A percentile compares a stretch with the other conserved stretches of the same genome.
Conservation (phyloP, 2,329 filamentous ascomycete species). For the Westerdykella aurantiaca region DNA sequence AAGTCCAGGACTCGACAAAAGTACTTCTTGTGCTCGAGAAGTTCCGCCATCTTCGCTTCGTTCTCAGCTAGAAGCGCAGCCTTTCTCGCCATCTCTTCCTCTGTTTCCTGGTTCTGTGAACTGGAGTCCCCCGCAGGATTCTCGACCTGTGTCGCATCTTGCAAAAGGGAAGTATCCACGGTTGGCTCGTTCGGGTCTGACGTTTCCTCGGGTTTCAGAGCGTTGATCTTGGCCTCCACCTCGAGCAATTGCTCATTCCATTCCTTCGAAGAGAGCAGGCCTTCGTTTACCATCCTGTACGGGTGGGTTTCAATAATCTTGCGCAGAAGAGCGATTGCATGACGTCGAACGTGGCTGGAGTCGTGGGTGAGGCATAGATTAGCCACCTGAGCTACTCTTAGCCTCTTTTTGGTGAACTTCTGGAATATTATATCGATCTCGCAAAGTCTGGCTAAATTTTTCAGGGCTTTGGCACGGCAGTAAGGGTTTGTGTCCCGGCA, state of each 20-base stretch:
- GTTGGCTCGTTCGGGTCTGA: slow-evolving; percentile 62
- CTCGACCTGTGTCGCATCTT: slow-evolving; percentile 80
- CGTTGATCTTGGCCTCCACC: slow-evolving; percentile 75
- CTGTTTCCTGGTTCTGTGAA: slow-evolving; percentile 63
- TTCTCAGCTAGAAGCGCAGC: slow-evolving; percentile 66
- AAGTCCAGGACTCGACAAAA: slow-evolving; percentile 92
- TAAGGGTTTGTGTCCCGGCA: slow-evolving; percentile 97
- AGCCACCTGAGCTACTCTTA: slow-evolving; percentile 80
- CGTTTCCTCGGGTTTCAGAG: slow-evolving; percentile 71
- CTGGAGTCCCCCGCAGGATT: slow-evolving; percentile 35
- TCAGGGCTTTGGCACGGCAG: slow-evolving; percentile 82
- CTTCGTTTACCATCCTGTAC: slow-evolving; percentile 62
- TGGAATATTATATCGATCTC: slow-evolving; percentile 59
- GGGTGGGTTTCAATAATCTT: slow-evolving; percentile 90
- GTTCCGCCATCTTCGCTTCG: slow-evolving; percentile 79
- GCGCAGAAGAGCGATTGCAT: slow-evolving; percentile 87
- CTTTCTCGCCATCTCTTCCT: slow-evolving; percentile 58
- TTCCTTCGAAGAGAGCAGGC: slow-evolving; percentile 71
- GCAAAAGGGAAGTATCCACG: slow-evolving; percentile 71
- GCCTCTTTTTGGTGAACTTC: slow-evolving; percentile 88
- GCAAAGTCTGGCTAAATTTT: slow-evolving; percentile 87
- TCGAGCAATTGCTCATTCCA: slow-evolving; percentile 78
- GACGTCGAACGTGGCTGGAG: slow-evolving; percentile 92
- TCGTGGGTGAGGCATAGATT: slow-evolving; percentile 91
- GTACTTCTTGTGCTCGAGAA: slow-evolving; percentile 83